These are phyloP conservation scores for Hibiscus trionum DNA, from an alignment of 345 rosid genomes.

Conservation along the genomic window DNA sequence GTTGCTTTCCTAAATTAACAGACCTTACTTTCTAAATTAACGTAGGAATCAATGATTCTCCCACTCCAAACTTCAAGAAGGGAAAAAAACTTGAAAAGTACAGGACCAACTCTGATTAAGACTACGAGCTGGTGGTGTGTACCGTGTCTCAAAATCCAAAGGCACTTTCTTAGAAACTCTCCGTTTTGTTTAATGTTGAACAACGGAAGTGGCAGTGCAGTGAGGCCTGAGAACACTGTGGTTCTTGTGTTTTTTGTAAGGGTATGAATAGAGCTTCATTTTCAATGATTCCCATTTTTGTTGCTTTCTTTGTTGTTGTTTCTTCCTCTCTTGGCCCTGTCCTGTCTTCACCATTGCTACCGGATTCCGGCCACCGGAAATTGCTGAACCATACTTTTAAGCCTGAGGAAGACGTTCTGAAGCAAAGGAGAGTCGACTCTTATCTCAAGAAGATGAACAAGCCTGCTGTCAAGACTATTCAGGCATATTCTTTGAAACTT, in stretches of 20 bases:
- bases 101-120: conserved; percentile 12
- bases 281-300: conserved; percentile 34
- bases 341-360: conserved; percentile 24
- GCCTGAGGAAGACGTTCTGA: conserved; percentile 38
- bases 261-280: conserved; percentile 31
- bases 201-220: conserved; percentile 24
- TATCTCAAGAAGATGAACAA: conserved; percentile 73
- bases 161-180: conserved; percentile 20
- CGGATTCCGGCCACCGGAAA: conserved; percentile 36
- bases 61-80: too few relatives aligned
- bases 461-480: conserved; percentile 78
- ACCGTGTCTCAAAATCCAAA: conserved; percentile 18
- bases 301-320: conserved; percentile 35
- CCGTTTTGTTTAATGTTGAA: conserved; percentile 19
- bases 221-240: background rate
- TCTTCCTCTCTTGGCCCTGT: conserved; percentile 27
- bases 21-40: background rate
- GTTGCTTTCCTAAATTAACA: too few relatives aligned
- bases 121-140: conserved; percentile 25
- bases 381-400: conserved; percentile 42
- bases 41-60: background rate
- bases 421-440: conserved; percentile 42
- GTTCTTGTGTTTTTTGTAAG: conserved; percentile 38
- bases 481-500: conserved; percentile 30
- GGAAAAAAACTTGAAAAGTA: conserved; percentile 3